Conservation (phyloP, 2,329 filamentous ascomycete species). For the Trichoderma atroviride region DNA sequence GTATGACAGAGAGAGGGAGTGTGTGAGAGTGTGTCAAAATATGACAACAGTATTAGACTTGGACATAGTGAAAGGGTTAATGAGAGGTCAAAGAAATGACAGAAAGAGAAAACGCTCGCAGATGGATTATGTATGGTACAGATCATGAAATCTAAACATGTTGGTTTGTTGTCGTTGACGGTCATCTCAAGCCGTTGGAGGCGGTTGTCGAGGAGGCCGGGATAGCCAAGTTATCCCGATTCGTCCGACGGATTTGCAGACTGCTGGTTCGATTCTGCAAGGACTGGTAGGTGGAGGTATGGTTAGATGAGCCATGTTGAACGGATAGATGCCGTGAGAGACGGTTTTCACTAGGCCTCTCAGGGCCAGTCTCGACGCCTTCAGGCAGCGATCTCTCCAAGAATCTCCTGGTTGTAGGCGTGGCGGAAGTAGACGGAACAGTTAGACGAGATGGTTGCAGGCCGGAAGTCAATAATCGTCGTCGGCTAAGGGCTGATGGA, state of each 20-base stretch:
- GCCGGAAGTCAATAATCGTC: slow-evolving; percentile 55
- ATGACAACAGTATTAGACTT: slow-evolving; percentile 30
- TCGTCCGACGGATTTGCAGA: slow-evolving; percentile 46
- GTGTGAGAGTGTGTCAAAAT: slow-evolving; percentile 20
- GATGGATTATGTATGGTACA: slow-evolving; percentile 29
- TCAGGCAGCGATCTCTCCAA: slow-evolving; percentile 50
- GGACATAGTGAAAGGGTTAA: slow-evolving; percentile 28
- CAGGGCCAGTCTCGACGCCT: slow-evolving; percentile 45
- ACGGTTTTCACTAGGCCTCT: slow-evolving; percentile 35
- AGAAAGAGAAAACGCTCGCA: slow-evolving; percentile 37
- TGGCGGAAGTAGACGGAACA: slow-evolving; percentile 42
- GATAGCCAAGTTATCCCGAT: slow-evolving; percentile 46
- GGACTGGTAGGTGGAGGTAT: slow-evolving; percentile 32
- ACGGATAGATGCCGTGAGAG: slow-evolving; percentile 48
- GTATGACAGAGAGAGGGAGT: slow-evolving; percentile 1
- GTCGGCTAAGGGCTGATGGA: slow-evolving; percentile 55
- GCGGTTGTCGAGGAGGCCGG: slow-evolving; percentile 44
- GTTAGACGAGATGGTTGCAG: slow-evolving; percentile 51
- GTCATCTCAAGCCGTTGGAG: slow-evolving; percentile 50
- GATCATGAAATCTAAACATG: slow-evolving; percentile 24
- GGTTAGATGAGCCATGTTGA: slow-evolving; percentile 37
- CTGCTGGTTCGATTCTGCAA: slow-evolving; percentile 51
- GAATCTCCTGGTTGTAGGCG: slow-evolving; percentile 50
- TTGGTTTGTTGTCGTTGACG: slow-evolving; percentile 29
- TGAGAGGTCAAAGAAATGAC: slow-evolving; percentile 31